Evolutionary conservation across 805 yeast species (phyloP), one percentile per base, ranked within the genome.

Genomic region (Priceomyces melissophilus): DNA sequence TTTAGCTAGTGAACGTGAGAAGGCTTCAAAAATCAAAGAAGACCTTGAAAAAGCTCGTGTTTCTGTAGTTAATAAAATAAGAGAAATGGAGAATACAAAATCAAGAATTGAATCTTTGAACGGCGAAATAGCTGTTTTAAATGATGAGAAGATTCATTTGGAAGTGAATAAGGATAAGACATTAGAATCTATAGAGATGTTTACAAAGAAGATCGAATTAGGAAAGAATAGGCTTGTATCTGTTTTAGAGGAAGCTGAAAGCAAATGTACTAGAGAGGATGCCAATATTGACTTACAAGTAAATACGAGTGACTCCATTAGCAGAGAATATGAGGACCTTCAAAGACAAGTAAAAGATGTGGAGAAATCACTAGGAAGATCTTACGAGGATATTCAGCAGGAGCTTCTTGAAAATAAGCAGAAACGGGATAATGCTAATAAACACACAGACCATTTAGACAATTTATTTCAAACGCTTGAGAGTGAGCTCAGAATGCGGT

Each of bases 301-400:
- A 0, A 73, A 73, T 30, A 65, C 75, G 2, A 59, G 66, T 11
- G 78, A 77, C 4, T 66, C 72, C 2, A 73, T 84, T 10, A 73
- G 71, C 16, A 46, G 54, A 2, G 83, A 80, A 50, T 69, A 79
- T 38, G 65, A 61, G 16, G 64, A 58, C 13, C 66, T 81, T 11
- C 70, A 75, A 14, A 50, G 56, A 27, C 70, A 71, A 14, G 71
- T 84, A 12, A 63, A 69, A 37, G 70, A 67, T 39, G 78, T 81
- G 2, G 85, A 84, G 48, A 61, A 61, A 32, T 60, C 64, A 16
- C 57, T 81, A 10, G 87, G 85, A 1, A 67, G 76, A 41, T 57
- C 81, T 0, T 74, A 77, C 35, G 83, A 79, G 37, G 75, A 76
- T 29, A 79, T 82, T 1, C 71, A 77, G 32, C 52, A 58, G 10